Evolutionary conservation across 2,329 filamentous ascomycete species (phyloP).

Genomic region (Lizonia empirigonia): DNA sequence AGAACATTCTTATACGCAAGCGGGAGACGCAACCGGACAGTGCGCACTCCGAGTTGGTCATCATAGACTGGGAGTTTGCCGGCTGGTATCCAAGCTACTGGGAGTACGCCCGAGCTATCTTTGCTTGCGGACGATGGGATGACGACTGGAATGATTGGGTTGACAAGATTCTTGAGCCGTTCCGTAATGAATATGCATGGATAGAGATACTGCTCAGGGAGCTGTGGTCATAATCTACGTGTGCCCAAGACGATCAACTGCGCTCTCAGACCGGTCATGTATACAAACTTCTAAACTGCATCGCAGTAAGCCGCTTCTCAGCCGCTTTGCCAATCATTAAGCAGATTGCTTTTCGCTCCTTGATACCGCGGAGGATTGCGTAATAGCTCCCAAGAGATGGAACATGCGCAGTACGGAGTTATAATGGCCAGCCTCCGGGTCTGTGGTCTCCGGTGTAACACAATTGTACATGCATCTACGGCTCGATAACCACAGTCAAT

Average conservation of each 20-base stretch:
- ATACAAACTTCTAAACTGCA: neutral
- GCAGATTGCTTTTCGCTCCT: no score
- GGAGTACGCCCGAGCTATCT: constrained; percentile 49
- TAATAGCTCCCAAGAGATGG: no score
- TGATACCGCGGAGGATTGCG: no score
- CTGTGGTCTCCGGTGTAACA: no score
- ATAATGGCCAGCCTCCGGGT: no score
- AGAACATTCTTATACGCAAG: constrained; percentile 15
- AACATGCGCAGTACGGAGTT: no score
- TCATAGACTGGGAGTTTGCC: constrained; percentile 52
- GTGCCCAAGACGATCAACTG: neutral
- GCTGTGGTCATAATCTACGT: constrained; percentile 17
- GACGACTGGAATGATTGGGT: constrained; percentile 46
- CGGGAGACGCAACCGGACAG: neutral
- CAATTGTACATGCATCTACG: no score
- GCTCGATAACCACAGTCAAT: no score
- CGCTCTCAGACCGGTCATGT: neutral
- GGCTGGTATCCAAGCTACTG: constrained; percentile 51
- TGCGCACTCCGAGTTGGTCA: constrained; percentile 30
- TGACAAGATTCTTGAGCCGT: constrained; percentile 38
- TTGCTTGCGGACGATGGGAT: constrained; percentile 40
- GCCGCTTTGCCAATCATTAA: no score
- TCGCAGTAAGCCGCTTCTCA: no score
- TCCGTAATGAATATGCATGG: constrained; percentile 40
- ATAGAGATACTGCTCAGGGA: constrained; percentile 26